Conservation (phyloP, 2,329 filamentous ascomycete genomes). For the Aspergillus niger region DNA sequence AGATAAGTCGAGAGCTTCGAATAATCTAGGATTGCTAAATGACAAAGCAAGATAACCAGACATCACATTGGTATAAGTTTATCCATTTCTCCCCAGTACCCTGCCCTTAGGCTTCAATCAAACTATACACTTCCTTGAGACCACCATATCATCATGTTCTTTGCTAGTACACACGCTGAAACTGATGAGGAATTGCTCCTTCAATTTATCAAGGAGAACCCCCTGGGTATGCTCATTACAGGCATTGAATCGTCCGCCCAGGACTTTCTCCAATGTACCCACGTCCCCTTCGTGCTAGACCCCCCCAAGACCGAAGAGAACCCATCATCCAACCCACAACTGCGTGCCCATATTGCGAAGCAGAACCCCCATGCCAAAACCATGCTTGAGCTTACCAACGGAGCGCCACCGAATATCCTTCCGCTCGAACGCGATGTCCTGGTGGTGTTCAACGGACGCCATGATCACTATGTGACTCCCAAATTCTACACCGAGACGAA, state of each 20-base stretch:
- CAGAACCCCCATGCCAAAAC: constrained; percentile 66
- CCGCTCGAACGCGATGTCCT: constrained; percentile 56
- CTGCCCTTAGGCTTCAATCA: background rate
- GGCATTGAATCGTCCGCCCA: constrained; percentile 55
- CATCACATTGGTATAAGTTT: too few species aligned
- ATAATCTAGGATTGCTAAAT: too few species aligned
- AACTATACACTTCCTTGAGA: background rate
- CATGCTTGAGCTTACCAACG: constrained; percentile 53
- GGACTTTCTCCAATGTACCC: constrained; percentile 59
- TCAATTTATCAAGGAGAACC: constrained; percentile 60
- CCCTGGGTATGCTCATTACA: constrained; percentile 65
- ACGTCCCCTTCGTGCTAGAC: constrained; percentile 65
- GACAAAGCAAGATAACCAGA: too few species aligned
- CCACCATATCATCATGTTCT: constrained; percentile 60
- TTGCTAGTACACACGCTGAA: constrained; percentile 57
- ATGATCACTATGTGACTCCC: constrained; percentile 67
- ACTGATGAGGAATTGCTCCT: constrained; percentile 49
- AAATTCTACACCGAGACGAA: constrained; percentile 38
- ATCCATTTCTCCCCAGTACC: background rate
- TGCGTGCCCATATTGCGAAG: constrained; percentile 65
- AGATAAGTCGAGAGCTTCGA: background rate
- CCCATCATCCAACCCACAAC: constrained; percentile 33
- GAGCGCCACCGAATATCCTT: constrained; percentile 8
- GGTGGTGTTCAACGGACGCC: constrained; percentile 61
- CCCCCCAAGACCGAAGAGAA: constrained; percentile 17